Evolutionary conservation across 139 green algal genomes (phyloP).

Genomic region (Chlamydomonas sphaeroides): DNA sequence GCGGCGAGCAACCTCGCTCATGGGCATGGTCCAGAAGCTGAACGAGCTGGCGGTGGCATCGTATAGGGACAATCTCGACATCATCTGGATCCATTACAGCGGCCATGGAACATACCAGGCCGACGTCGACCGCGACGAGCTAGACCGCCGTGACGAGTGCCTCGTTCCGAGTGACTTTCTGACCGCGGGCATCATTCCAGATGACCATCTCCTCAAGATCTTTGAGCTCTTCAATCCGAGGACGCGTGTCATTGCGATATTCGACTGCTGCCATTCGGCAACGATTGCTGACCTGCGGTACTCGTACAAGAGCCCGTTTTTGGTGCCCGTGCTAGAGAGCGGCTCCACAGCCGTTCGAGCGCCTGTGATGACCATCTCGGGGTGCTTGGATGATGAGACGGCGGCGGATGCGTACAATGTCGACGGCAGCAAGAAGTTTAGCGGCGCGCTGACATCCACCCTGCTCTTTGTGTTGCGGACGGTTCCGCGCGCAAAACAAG

Average conservation of each 20-base stretch:
- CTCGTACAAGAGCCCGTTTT: neutral
- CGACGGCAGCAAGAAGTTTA: neutral
- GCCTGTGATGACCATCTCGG: neutral
- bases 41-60: neutral
- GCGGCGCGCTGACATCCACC: neutral
- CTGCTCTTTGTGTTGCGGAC: constrained; percentile 5
- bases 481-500: too few relatives aligned
- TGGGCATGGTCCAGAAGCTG: constrained; percentile 46
- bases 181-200: constrained; percentile 49
- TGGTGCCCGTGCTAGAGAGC: too few relatives aligned
- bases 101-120: constrained; percentile 68
- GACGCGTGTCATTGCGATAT: constrained; percentile 70
- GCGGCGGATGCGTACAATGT: neutral
- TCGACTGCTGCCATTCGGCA: constrained; percentile 74
- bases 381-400: constrained; percentile 2
- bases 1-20: neutral
- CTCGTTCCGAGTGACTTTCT: constrained; percentile 35
- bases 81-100: neutral
- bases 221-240: constrained; percentile 48
- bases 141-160: constrained; percentile 76
- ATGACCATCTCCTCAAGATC: constrained; percentile 66
- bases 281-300: constrained; percentile 69
- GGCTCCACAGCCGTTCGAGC: too few relatives aligned
- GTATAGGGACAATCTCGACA: neutral
- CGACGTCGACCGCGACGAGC: constrained; percentile 69